Evolutionary conservation across 1,284 basidiomycete species (phyloP).

Genomic region (Austropuccinia psidii): DNA sequence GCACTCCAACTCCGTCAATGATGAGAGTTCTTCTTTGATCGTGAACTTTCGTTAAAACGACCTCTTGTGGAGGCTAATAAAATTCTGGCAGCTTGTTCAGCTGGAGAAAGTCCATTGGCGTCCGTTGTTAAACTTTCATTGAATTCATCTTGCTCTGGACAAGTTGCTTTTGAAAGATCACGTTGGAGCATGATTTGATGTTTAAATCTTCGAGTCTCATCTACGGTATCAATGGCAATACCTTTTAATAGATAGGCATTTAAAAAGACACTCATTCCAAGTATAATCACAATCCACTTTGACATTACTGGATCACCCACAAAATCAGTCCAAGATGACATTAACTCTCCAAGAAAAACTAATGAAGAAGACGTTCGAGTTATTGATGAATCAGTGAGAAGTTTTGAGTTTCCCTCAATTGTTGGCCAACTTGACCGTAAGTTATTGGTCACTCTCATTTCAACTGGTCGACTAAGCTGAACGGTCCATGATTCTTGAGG

Average conservation of each 20-base stretch:
- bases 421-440: neutral
- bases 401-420: neutral
- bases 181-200: constrained; percentile 7
- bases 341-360: constrained; percentile 69
- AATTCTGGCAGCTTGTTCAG: constrained; percentile 49
- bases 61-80: constrained; percentile 41
- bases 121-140: neutral
- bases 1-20: constrained; percentile 33
- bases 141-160: neutral
- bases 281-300: constrained; percentile 88
- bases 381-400: constrained; percentile 40
- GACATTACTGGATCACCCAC: constrained; percentile 89
- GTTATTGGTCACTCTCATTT: constrained; percentile 1
- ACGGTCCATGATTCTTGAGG: constrained; percentile 41
- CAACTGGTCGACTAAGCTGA: constrained; percentile 35
- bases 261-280: constrained; percentile 77
- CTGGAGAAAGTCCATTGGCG: constrained; percentile 38
- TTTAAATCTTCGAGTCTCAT: constrained; percentile 24
- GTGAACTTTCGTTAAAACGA: neutral
- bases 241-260: constrained; percentile 89
- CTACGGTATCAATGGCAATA: constrained; percentile 50
- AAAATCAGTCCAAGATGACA: constrained; percentile 87
- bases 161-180: neutral
- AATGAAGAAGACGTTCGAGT: constrained; percentile 49
- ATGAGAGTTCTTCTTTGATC: constrained; percentile 18